Base-by-base conservation (phyloP, 305 asterid species). In the Withania somnifera region DNA sequence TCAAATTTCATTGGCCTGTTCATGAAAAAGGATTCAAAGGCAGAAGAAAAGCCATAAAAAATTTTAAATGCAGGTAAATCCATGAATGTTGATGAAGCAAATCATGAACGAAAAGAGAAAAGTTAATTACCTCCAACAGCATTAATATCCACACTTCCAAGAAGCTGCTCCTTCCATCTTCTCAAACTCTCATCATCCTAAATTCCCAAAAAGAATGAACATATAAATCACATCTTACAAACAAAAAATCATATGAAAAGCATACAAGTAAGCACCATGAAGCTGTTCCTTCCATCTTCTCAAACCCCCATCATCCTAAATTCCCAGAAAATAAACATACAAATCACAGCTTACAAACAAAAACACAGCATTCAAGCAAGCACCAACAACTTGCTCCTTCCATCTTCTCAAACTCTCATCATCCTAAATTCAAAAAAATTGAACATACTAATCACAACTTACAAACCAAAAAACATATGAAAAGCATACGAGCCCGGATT, bases 121-220 rank as follows among this genome's bases (percentile, higher is more conserved):
- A 40, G 42, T 11, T 51, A 1, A 13, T 52, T 89, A 95, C 98
- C 98, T 90, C 93, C 98, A 86, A 90, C 98, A 76, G 98, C 84
- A 66, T 89, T 86, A 45, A 95, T 86, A 80, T 94, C 98, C 82
- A 94, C 97, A 73, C 94, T 90, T 75, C 98, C 98, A 75, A 95
- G 95, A 88, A 95, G 98, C 42, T 95, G 98, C 28, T 93, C 98
- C 89, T 95, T 93, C 97, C 98, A 95, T 89, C 97, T 93, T 85
- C 98, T 90, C 90, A 93, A 89, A 80, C 98, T 94, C 92, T 94
- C 98, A 84, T 94, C 98, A 87, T 93, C 98, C 98, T 94, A 82
- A 53, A 81, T 61, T 60, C 52, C 85, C 56, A 54, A 69, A 34
- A 38, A n/a, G n/a, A 80, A 24, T 28, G 52, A 15, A 20, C 76